Percentiles rank a stretch among this genome's conserved stretches.
Evolutionary conservation across 305 asterid genomes (phyloP).

Genomic region (Plantago coronopus): DNA sequence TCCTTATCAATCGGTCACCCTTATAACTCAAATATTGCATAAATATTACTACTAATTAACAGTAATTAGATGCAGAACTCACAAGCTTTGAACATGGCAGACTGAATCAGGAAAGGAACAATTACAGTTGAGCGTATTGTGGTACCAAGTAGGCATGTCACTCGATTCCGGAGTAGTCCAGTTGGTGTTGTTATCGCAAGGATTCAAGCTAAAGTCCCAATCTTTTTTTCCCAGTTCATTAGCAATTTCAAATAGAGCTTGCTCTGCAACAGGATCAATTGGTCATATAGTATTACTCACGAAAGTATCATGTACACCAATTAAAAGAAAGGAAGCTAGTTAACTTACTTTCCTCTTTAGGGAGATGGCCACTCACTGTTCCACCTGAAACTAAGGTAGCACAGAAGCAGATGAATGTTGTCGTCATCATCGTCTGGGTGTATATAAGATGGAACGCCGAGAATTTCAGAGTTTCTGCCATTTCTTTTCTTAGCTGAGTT

Average conservation of each 20-base stretch:
- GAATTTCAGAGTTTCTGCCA: slow-evolving; percentile 19
- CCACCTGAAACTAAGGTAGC: slow-evolving; percentile 15
- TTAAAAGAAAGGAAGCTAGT: neutral
- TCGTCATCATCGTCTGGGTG: slow-evolving; percentile 15
- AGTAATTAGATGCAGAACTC: too few relatives aligned
- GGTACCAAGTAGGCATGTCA: slow-evolving; percentile 25
- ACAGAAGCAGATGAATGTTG: slow-evolving; percentile 23
- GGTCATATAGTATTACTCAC: too few relatives aligned
- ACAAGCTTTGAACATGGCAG: slow-evolving; percentile 50
- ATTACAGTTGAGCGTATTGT: slow-evolving; percentile 38
- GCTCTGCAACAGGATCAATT: slow-evolving; percentile 27
- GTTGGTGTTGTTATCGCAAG: slow-evolving; percentile 46
- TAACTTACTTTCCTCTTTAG: slow-evolving; percentile 46
- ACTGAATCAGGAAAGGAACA: slow-evolving; percentile 33
- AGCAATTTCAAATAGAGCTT: slow-evolving; percentile 47
- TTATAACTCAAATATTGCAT: too few relatives aligned
- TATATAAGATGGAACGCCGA: neutral
- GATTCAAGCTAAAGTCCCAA: slow-evolving; percentile 51
- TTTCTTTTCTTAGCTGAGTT: slow-evolving; percentile 8
- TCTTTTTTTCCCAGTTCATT: slow-evolving; percentile 43
- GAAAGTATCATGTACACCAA: neutral
- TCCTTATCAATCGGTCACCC: too few relatives aligned
- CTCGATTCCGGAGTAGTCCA: slow-evolving; percentile 36
- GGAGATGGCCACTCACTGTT: slow-evolving; percentile 33
- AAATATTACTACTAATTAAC: too few relatives aligned